Percentiles rank a stretch among this genome's conserved stretches.
Conservation (phyloP, 768 basidiomycete species). For the Auriscalpium orientale region DNA sequence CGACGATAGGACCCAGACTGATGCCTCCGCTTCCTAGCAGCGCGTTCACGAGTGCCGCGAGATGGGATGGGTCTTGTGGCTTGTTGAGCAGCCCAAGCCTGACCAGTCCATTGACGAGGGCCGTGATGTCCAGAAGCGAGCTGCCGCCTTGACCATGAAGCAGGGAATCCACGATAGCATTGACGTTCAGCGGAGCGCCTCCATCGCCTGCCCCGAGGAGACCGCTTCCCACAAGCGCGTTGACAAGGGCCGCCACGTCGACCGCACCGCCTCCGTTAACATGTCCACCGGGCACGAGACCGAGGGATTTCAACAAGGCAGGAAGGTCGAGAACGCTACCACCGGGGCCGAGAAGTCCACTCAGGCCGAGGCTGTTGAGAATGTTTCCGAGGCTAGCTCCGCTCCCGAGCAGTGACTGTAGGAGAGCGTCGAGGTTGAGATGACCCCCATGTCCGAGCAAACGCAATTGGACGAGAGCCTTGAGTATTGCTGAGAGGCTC, state of each 20-base stretch:
- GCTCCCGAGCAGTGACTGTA: no score
- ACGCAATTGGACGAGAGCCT: no score
- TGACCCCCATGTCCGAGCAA: no score
- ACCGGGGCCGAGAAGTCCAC: no score
- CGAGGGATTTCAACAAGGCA: background rate
- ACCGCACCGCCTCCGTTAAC: background rate
- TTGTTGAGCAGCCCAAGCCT: background rate
- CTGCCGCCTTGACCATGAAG: background rate
- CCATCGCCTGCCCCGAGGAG: background rate
- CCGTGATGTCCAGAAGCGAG: background rate
- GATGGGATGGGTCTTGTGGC: background rate
- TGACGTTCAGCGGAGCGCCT: background rate
- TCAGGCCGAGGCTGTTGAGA: no score
- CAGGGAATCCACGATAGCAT: background rate
- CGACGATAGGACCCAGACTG: background rate
- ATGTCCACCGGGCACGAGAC: background rate
- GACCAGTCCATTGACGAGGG: background rate
- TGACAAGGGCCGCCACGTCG: background rate
- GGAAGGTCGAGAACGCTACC: no score
- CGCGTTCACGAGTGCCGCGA: background rate
- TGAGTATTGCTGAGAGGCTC: no score
- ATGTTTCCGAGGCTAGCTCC: no score
- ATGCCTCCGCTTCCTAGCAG: background rate
- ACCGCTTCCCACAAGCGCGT: background rate
- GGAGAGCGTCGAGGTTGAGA: no score